These are phyloP conservation scores for Eremothecium cymbalariae DNA, from an alignment of 1,139 yeast species.

Conservation along the genomic window DNA sequence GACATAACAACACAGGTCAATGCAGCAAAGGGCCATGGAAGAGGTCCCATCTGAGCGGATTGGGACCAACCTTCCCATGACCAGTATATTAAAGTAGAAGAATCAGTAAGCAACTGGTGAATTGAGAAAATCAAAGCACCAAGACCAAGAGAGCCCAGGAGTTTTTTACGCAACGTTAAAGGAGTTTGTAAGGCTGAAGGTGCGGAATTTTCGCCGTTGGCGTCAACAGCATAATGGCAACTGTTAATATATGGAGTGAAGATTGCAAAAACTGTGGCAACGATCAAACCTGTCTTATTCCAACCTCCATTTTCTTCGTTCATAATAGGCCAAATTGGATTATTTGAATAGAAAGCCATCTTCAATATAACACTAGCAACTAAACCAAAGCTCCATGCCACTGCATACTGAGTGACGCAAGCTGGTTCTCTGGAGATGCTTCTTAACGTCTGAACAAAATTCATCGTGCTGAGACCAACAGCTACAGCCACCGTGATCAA, in stretches of 20 bases:
- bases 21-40: constrained; percentile 83
- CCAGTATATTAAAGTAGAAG: constrained; percentile 82
- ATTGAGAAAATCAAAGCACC: constrained; percentile 70
- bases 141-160: constrained; percentile 47
- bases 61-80: constrained; percentile 91
- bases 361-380: constrained; percentile 66
- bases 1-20: constrained; percentile 53
- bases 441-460: constrained; percentile 55
- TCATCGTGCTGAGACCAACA: constrained; percentile 50
- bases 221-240: constrained; percentile 10
- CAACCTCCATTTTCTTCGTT: constrained; percentile 79
- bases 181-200: background rate
- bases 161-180: constrained; percentile 11
- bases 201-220: background rate
- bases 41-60: constrained; percentile 51
- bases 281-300: constrained; percentile 59
- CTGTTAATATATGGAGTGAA: constrained; percentile 37
- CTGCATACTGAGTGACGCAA: constrained; percentile 35
- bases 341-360: constrained; percentile 70
- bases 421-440: constrained; percentile 34
- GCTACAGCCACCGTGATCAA: constrained; percentile 62
- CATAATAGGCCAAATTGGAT: constrained; percentile 96
- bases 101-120: constrained; percentile 70
- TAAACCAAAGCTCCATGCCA: constrained; percentile 66
- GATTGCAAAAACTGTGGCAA: constrained; percentile 60